Base-by-base conservation (phyloP, 2,329 filamentous ascomycete genomes). In the Aspergillus thermomutatus region DNA sequence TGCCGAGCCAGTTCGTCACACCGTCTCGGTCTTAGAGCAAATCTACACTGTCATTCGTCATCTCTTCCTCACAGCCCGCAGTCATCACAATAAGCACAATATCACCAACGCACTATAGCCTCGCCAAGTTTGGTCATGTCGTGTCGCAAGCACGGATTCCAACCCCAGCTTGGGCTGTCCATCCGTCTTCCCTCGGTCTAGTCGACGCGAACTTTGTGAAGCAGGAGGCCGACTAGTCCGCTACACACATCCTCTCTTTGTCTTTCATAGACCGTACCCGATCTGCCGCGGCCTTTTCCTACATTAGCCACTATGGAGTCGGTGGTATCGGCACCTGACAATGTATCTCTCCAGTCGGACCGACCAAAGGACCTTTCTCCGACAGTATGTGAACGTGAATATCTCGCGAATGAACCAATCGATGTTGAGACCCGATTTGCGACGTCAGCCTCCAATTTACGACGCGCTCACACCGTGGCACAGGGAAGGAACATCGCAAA, bases 401-500 rank as follows among this genome's bases (percentile, higher is more conserved):
- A 61, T 54, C 58, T 60, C 56, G 40, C 63, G 60, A 59, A 58
- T 51, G 19, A 52, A 9, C 49, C 41, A 28, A 54, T 50, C 54
- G 55, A 55, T 50, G 53, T 60, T 49, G 64, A 61, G 40, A 50
- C 52, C 31, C 62, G 61, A 23, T 61, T 62, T 60, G 57, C 62
- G 58, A 64, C 65, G 48, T 64, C 65, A 10, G 23, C 56, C 4
- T 46, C 43, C 17, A 61, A 61, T 55, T 59, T 77, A 45, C 70
- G 72, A 60, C 70, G 73, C 47, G 73, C 73, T 49, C 71, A 76
- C 54, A 76, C 74, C 5, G 70, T 75, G 52, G 66, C 72, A 58
- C 71, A 74, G 57, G 65, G 66, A 47, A 69, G 65, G 58, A 66
- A 68, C 49, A 58, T 66, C 26, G 62, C 67, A 25, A 71, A 68